phyloP scores from a whole-genome alignment of 345 rosid genomes.

The Camelina sativa region DNA sequence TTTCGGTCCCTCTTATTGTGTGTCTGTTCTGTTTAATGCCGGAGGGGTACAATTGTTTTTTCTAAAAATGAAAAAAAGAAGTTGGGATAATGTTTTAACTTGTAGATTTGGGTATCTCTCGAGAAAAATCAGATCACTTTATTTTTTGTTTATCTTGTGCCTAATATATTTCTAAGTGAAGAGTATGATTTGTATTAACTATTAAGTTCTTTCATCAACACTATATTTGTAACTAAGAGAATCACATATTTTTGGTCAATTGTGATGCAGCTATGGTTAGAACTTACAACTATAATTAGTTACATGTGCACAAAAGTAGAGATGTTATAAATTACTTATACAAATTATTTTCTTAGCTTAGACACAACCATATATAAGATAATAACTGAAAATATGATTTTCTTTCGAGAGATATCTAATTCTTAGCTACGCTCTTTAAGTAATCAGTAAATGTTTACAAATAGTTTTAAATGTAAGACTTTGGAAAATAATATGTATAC shows the following conservation, averaged over 20 bases:
- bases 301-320: neutral
- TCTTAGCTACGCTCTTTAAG: neutral
- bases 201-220: neutral
- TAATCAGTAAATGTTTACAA: neutral
- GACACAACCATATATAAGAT: too few relatives aligned
- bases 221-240: neutral
- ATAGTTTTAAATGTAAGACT: neutral
- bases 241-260: neutral
- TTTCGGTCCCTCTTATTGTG: slow-evolving; percentile 35
- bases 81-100: slow-evolving; percentile 33
- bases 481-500: slow-evolving; percentile 4
- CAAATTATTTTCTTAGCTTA: too few relatives aligned
- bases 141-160: neutral
- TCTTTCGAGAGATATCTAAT: too few relatives aligned
- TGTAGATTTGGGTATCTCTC: neutral
- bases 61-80: neutral
- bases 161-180: neutral
- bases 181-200: neutral
- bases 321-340: too few relatives aligned
- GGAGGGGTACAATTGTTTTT: slow-evolving; percentile 35
- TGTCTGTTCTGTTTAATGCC: slow-evolving; percentile 33
- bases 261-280: neutral
- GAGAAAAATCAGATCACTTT: neutral
- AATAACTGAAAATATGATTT: too few relatives aligned
- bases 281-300: neutral